phyloP scores from a whole-genome alignment of 148 eudicot genomes.

The Vaccinium vitisidaea region DNA sequence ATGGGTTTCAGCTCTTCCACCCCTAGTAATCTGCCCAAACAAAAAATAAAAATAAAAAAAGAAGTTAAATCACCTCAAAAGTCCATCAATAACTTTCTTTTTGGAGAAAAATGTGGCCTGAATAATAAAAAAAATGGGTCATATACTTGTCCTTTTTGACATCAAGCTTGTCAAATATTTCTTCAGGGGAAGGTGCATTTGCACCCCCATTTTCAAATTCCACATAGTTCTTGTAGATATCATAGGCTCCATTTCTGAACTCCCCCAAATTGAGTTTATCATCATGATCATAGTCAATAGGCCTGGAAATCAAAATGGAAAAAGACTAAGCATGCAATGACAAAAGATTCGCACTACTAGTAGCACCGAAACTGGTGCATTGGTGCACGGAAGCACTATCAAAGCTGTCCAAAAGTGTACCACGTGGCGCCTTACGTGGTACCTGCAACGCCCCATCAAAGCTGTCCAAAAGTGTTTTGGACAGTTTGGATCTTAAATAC shows the following conservation, averaged over 20 bases:
- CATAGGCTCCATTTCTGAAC: constrained; percentile 38
- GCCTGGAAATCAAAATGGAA: constrained; percentile 20
- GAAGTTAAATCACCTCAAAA: neutral
- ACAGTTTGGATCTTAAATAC: too few relatives aligned
- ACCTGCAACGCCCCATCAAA: too few relatives aligned
- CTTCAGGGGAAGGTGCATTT: constrained; percentile 23
- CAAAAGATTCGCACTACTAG: neutral
- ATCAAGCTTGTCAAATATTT: constrained; percentile 34
- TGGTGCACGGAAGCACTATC: neutral
- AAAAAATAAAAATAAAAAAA: neutral
- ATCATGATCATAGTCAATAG: constrained; percentile 37
- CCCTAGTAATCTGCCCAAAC: constrained; percentile 19
- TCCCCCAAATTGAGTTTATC: constrained; percentile 31
- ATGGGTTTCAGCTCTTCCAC: constrained; percentile 24
- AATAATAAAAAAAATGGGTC: neutral
- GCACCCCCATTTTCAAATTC: constrained; percentile 22
- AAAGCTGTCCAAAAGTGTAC: too few relatives aligned
- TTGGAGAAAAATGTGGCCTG: neutral
- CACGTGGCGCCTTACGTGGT: too few relatives aligned
- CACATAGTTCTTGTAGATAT: constrained; percentile 29
- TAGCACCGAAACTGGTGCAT: neutral
- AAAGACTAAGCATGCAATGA: neutral
- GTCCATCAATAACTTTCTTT: neutral
- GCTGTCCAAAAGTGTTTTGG: too few relatives aligned
- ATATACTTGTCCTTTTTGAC: constrained; percentile 32